These are phyloP conservation scores for Trichophaea hybrida DNA, from an alignment of 2,329 filamentous ascomycete genomes.

Conservation along the genomic window DNA sequence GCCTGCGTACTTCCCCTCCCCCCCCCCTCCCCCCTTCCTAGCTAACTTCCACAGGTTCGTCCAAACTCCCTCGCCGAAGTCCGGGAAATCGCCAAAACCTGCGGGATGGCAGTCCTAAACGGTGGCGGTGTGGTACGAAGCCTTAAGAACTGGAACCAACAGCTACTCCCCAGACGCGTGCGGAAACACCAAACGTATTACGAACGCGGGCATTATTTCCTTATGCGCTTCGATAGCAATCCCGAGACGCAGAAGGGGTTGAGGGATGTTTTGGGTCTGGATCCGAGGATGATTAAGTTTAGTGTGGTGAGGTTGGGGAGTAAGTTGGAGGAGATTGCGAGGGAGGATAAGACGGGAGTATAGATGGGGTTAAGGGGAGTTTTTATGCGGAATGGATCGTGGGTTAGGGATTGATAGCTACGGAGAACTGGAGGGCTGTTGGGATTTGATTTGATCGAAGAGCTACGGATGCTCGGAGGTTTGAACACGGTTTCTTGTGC, in stretches of 20 bases:
- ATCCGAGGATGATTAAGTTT: constrained; percentile 81
- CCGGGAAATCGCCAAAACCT: constrained; percentile 68
- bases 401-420: no score
- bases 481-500: no score
- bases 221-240: constrained; percentile 85
- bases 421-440: background rate
- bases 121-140: constrained; percentile 81
- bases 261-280: constrained; percentile 59
- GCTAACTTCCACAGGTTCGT: constrained; percentile 52
- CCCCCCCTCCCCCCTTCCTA: constrained; percentile 4
- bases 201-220: constrained; percentile 84
- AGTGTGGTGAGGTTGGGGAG: constrained; percentile 72
- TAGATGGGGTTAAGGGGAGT: constrained; percentile 9
- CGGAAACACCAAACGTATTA: constrained; percentile 72
- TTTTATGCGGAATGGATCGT: background rate
- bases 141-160: constrained; percentile 89
- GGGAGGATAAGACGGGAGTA: constrained; percentile 43
- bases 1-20: constrained; percentile 56
- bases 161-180: constrained; percentile 65
- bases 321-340: constrained; percentile 47
- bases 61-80: constrained; percentile 81
- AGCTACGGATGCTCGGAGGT: no score
- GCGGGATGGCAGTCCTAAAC: constrained; percentile 68
- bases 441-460: background rate
- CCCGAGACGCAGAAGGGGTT: constrained; percentile 59